A percentile compares a stretch with the other conserved stretches of the same genome.
Evolutionary conservation across 306 rosid genomes (phyloP).

Genomic region (Morella rubra): DNA sequence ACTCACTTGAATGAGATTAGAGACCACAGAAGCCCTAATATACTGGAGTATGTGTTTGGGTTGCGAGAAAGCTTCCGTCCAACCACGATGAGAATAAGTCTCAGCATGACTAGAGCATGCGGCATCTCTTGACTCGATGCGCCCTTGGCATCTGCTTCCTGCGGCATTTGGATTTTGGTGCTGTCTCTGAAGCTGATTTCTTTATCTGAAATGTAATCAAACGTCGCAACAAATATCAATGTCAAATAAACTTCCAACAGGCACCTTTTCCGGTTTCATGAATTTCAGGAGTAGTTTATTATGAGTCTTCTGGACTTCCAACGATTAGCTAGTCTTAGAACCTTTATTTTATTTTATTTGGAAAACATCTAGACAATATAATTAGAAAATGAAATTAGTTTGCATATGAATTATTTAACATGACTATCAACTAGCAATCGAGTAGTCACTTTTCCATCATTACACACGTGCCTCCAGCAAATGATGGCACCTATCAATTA

Average conservation of each 20-base stretch:
- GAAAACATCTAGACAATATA: slow-evolving; percentile 16
- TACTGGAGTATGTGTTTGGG: slow-evolving; percentile 48
- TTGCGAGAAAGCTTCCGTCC: slow-evolving; percentile 47
- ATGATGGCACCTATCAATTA: slow-evolving; percentile 38
- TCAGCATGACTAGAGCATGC: slow-evolving; percentile 33
- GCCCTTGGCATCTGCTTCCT: slow-evolving; percentile 10
- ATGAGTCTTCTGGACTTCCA: too few relatives aligned
- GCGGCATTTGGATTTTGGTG: slow-evolving; percentile 27
- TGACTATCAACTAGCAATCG: slow-evolving; percentile 18
- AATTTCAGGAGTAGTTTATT: too few relatives aligned
- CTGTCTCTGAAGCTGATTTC: slow-evolving; percentile 49
- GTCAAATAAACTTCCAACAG: too few relatives aligned
- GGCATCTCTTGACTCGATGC: slow-evolving; percentile 35
- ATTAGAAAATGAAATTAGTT: neutral
- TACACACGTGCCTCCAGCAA: slow-evolving; percentile 45
- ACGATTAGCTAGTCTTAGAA: neutral
- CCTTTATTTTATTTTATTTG: neutral
- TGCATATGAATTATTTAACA: slow-evolving; percentile 29
- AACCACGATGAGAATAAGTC: slow-evolving; percentile 41
- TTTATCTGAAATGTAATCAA: slow-evolving; percentile 12
- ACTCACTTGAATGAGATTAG: slow-evolving; percentile 44
- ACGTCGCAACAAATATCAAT: neutral
- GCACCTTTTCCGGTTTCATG: too few relatives aligned
- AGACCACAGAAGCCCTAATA: slow-evolving; percentile 44
- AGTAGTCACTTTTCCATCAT: slow-evolving; percentile 31